These are phyloP conservation scores for Mycena chlorophos DNA, from an alignment of 768 basidiomycete species.

Conservation along the genomic window DNA sequence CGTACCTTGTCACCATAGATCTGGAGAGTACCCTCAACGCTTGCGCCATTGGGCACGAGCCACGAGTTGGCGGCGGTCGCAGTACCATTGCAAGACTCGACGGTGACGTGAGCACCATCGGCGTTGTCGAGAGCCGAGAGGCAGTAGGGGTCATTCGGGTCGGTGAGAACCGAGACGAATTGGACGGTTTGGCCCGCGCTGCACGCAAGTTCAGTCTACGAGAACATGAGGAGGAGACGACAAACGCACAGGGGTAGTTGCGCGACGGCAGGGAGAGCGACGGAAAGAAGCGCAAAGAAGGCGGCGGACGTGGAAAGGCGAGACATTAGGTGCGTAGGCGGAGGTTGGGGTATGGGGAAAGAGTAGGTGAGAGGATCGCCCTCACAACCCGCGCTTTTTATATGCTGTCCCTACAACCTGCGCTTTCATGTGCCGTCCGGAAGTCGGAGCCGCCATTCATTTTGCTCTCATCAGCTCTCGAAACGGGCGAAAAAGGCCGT, in stretches of 20 bases:
- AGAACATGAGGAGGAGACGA: neutral
- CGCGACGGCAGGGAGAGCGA: neutral
- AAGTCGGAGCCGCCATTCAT: too few species aligned
- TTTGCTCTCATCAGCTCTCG: too few species aligned
- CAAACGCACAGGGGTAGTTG: too few species aligned
- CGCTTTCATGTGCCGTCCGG: too few species aligned
- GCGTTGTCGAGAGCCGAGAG: conserved; percentile 2
- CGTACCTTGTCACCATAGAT: conserved; percentile 21
- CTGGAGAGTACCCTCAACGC: conserved; percentile 9
- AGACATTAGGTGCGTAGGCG: too few species aligned
- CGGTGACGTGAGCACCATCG: conserved; percentile 6
- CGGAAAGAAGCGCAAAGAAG: too few species aligned
- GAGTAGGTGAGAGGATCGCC: too few species aligned
- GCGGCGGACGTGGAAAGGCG: too few species aligned
- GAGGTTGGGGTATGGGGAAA: too few species aligned
- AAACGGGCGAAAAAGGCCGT: too few species aligned
- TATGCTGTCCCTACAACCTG: too few species aligned
- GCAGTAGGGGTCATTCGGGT: neutral
- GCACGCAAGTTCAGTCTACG: neutral
- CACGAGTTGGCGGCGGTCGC: neutral
- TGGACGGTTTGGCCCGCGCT: neutral
- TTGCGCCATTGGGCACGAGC: conserved; percentile 6
- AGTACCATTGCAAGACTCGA: conserved; percentile 1
- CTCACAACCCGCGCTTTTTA: too few species aligned
- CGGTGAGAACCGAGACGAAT: neutral